Evolutionary conservation across 805 yeast species (phyloP), one percentile per base, ranked within the genome.

Genomic region (Candida maesae): DNA sequence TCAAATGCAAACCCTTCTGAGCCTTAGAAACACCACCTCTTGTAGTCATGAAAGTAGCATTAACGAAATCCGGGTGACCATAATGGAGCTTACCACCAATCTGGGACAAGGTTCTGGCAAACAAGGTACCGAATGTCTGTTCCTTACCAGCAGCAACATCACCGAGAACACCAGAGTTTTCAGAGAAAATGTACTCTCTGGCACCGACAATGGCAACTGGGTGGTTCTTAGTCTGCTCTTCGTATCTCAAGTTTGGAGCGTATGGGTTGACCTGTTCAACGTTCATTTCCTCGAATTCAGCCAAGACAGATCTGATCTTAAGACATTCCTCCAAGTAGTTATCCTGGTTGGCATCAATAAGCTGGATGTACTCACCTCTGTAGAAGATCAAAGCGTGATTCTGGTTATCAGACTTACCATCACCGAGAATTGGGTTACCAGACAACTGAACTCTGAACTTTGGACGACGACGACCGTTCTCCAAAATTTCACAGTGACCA

Each of bases 71-170:
- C 39, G 95, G 95, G 65, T 84, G 93, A 63, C 95, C 95, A 67
- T 84, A 84, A 70, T 84, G 93, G 58, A 84, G 71, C 56, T 84
- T 84, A 60, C 90, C 93, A 59, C 93, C 93, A 60, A 84, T 76
- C 67, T 82, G 88, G 47, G 91, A 82, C 56, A 84, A 69, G 18
- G 93, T 84, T 71, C 95, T 76, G 11, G 93, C 86, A 56, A 83
- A 84, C 53, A 84, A 67, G 0, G 95, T 84, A 68, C 95, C 95
- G 59, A 84, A 84, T 41, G 93, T 84, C 66, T 84, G 95, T 70
- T 84, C 95, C 62, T 84, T 84, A 66, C 93, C 93, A 35, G 95
- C 95, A 39, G 95, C 95, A 59, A 84, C 84, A 68, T 84, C 95
- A 69, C 93, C 95, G 39, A 84, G 68, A 50, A 84, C 79, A 65